Conservation (phyloP, 1,139 yeast species). For the Saccharomyces hybrid region DNA sequence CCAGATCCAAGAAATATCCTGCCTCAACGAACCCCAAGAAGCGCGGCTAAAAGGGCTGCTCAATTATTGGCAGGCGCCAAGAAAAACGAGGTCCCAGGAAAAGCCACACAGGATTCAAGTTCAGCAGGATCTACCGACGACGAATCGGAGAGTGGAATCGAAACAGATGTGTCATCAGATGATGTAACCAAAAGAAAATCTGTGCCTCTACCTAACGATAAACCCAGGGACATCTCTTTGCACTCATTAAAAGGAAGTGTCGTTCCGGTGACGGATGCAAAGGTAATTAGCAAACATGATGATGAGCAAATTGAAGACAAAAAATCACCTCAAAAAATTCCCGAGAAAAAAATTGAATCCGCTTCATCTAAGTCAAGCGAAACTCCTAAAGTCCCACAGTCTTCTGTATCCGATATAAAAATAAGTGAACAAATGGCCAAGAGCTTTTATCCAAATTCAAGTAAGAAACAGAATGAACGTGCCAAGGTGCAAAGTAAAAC, state of each 20-base stretch:
- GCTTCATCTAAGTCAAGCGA: too few relatives aligned
- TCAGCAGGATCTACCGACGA: constrained; percentile 9
- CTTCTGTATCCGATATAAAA: not conserved
- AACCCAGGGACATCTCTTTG: not conserved
- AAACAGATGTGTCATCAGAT: constrained; percentile 24
- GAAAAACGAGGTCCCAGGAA: constrained; percentile 9
- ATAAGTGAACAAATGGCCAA: not conserved
- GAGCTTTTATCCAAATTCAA: not conserved
- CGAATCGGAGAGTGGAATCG: constrained; percentile 20
- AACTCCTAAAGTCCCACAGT: too few relatives aligned
- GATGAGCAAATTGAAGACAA: not conserved
- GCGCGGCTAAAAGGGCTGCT: constrained; percentile 29
- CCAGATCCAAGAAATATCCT: constrained; percentile 29
- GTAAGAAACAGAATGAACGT: not conserved
- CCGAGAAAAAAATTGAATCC: too few relatives aligned
- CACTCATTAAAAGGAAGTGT: not conserved
- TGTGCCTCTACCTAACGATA: not conserved
- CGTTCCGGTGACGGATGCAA: not conserved
- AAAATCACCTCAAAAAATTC: too few relatives aligned
- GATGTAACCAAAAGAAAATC: constrained; percentile 19
- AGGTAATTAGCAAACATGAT: not conserved
- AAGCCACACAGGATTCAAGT: not conserved
- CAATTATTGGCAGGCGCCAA: constrained; percentile 17
- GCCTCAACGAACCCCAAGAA: constrained; percentile 23
- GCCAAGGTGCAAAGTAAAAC: too few relatives aligned